These are phyloP conservation scores for Nicotiana paniculata DNA, from an alignment of 257 asterid species.

Conservation along the genomic window DNA sequence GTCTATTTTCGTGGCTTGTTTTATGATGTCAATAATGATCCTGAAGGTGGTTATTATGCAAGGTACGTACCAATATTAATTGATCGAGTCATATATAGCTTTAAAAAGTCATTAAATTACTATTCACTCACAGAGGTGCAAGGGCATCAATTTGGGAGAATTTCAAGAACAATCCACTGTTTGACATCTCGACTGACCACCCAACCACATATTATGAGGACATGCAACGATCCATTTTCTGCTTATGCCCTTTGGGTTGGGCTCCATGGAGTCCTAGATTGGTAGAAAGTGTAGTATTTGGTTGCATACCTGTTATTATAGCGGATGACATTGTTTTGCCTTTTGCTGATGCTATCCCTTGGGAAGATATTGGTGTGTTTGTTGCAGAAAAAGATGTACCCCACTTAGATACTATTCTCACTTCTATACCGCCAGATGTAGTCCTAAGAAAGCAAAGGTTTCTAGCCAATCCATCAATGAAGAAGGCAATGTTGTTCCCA, in stretches of 20 bases:
- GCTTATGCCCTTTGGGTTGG: slow-evolving; percentile 89
- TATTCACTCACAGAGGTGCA: slow-evolving; percentile 52
- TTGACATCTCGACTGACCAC: slow-evolving; percentile 80
- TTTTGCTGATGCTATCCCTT: slow-evolving; percentile 82
- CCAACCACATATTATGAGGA: slow-evolving; percentile 83
- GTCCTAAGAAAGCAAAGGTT: slow-evolving; percentile 67
- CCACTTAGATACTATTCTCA: slow-evolving; percentile 59
- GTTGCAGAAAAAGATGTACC: slow-evolving; percentile 81
- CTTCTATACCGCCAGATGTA: slow-evolving; percentile 61
- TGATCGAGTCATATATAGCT: too few species aligned
- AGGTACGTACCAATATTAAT: slow-evolving; percentile 24
- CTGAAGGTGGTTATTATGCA: slow-evolving; percentile 55
- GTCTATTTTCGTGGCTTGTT: slow-evolving; percentile 85
- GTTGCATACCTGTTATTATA: slow-evolving; percentile 80
- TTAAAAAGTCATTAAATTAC: too few species aligned
- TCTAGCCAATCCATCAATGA: slow-evolving; percentile 86
- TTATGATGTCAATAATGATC: slow-evolving; percentile 39
- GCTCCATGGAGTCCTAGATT: slow-evolving; percentile 96
- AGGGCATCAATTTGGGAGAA: slow-evolving; percentile 90
- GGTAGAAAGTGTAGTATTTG: slow-evolving; percentile 79
- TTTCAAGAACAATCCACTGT: slow-evolving; percentile 77
- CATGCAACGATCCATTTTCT: slow-evolving; percentile 76
- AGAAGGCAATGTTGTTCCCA: slow-evolving; percentile 86
- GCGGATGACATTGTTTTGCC: slow-evolving; percentile 83
- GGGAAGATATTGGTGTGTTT: slow-evolving; percentile 88